These are phyloP conservation scores for Astraeus odoratus DNA, from an alignment of 768 basidiomycete species.

Conservation along the genomic window DNA sequence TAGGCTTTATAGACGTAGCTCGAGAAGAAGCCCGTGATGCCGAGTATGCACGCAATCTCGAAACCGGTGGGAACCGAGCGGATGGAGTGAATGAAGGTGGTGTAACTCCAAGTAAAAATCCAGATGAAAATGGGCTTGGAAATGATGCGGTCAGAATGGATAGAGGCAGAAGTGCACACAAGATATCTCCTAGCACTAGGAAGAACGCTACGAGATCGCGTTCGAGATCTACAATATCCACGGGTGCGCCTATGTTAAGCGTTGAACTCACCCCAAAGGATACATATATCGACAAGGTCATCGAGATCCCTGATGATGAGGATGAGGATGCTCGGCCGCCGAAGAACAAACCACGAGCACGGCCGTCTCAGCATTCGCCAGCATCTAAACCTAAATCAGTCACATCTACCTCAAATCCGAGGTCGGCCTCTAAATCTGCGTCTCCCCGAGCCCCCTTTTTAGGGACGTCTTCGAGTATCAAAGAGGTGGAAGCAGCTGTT, in stretches of 20 bases:
- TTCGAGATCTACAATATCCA: constrained; percentile 7
- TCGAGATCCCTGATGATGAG: constrained; percentile 18
- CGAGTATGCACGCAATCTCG: constrained; percentile 4
- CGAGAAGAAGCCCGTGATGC: constrained; percentile 17
- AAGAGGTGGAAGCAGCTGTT: constrained; percentile 23
- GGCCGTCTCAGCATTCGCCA: background rate
- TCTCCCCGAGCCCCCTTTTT: constrained; percentile 1
- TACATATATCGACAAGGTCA: constrained; percentile 15
- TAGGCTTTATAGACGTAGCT: constrained; percentile 18
- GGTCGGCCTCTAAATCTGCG: constrained; percentile 2
- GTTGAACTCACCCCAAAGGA: constrained; percentile 6
- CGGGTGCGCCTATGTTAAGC: constrained; percentile 2
- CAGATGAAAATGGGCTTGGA: constrained; percentile 14
- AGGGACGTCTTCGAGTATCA: constrained; percentile 15
- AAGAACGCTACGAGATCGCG: constrained; percentile 3
- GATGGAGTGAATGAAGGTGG: background rate
- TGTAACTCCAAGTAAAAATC: background rate
- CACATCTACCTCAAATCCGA: constrained; percentile 5
- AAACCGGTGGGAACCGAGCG: constrained; percentile 6
- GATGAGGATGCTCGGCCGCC: constrained; percentile 3
- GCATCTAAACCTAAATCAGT: constrained; percentile 1
- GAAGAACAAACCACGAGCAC: background rate
- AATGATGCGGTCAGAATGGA: constrained; percentile 3
- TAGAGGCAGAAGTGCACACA: background rate
- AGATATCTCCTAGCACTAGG: background rate